A percentile compares a stretch with the other conserved stretches of the same genome.
Evolutionary conservation across 1,139 yeast genomes (phyloP).

Genomic region (Candida tetrigidarum): DNA sequence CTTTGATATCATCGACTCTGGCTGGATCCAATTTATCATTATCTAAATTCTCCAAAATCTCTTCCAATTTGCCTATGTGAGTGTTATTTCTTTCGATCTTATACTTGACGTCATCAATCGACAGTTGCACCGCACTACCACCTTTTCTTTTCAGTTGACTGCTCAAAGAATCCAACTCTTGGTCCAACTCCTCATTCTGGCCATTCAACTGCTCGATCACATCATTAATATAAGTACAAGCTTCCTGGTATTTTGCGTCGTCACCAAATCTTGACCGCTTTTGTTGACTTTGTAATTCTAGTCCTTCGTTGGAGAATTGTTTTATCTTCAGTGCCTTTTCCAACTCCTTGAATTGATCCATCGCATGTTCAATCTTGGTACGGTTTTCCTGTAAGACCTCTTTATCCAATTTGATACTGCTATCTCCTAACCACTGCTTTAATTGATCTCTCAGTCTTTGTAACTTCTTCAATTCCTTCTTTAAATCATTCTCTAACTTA

Average conservation of each 20-base stretch:
- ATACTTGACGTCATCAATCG: constrained; percentile 65
- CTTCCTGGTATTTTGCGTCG: constrained; percentile 76
- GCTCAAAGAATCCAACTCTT: constrained; percentile 65
- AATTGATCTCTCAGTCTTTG: constrained; percentile 96
- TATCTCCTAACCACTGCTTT: constrained; percentile 93
- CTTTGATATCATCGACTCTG: constrained; percentile 77
- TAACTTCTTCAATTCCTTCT: constrained; percentile 93
- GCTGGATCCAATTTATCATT: constrained; percentile 87
- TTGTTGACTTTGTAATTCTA: constrained; percentile 64
- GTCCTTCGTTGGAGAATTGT: constrained; percentile 94
- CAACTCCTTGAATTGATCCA: constrained; percentile 96
- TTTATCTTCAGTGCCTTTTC: constrained; percentile 96
- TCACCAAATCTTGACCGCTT: constrained; percentile 50
- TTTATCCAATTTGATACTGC: constrained; percentile 91
- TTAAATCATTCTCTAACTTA: constrained; percentile 89
- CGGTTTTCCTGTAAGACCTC: constrained; percentile 75
- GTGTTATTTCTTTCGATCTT: constrained; percentile 75
- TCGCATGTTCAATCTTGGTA: constrained; percentile 83
- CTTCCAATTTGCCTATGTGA: constrained; percentile 81
- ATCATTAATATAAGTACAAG: constrained; percentile 70
- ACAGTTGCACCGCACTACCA: constrained; percentile 45
- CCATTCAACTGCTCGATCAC: constrained; percentile 82
- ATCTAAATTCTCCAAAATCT: constrained; percentile 74
- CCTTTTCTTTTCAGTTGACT: constrained; percentile 52
- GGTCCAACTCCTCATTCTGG: constrained; percentile 81